Conservation (phyloP, 164 flowering plant genomes). For the Aristolochia californica region DNA sequence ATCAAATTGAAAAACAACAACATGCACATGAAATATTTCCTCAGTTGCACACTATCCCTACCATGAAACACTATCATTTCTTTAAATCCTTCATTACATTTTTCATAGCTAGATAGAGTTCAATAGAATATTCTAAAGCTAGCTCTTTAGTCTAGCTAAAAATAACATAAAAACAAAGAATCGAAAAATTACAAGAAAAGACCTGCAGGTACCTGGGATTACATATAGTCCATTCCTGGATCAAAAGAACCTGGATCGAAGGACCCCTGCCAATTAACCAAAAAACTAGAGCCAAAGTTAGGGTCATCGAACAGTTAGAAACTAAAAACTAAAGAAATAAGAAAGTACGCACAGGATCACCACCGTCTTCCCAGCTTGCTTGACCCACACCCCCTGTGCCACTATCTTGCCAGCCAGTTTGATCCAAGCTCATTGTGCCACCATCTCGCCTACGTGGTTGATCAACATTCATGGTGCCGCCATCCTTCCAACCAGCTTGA, state of each 20-base stretch:
- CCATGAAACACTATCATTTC: too few species aligned
- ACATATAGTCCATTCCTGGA: conserved; percentile 4
- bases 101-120: too few species aligned
- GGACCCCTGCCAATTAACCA: neutral
- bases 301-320: neutral
- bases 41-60: too few species aligned
- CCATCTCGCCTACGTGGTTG: too few species aligned
- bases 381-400: neutral
- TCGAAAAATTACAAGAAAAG: neutral
- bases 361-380: neutral
- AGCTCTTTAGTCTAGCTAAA: too few species aligned
- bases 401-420: too few species aligned
- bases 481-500: neutral
- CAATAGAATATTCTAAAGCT: too few species aligned
- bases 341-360: neutral
- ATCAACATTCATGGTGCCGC: neutral
- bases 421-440: too few species aligned
- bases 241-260: neutral
- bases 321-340: neutral
- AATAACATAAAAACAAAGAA: too few species aligned
- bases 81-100: too few species aligned
- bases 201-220: neutral
- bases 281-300: neutral
- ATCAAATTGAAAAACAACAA: too few species aligned
- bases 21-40: too few species aligned